Percentiles rank a stretch among this genome's conserved stretches.
These are phyloP conservation scores for Scortechinia acanthostroma DNA, from an alignment of 2,329 filamentous ascomycete species.

Conservation along the genomic window DNA sequence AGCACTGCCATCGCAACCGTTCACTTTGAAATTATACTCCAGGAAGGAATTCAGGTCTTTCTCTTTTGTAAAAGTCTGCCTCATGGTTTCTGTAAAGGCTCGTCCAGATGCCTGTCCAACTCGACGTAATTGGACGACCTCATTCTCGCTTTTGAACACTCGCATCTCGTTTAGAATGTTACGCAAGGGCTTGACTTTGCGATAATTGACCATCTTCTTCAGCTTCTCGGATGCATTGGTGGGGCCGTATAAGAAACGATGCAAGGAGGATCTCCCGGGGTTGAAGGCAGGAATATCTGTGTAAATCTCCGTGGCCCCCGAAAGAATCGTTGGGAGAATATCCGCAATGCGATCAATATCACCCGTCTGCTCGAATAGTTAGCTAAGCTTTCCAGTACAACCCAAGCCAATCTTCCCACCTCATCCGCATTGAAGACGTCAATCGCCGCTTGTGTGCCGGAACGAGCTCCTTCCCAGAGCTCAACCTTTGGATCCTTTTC, in stretches of 20 bases:
- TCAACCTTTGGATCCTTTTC: conserved; percentile 61
- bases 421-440: conserved; percentile 73
- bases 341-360: neutral
- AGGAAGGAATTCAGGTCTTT: conserved; percentile 60
- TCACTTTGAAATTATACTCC: conserved; percentile 58
- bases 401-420: conserved; percentile 17
- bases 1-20: conserved; percentile 57
- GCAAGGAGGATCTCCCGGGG: neutral
- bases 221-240: neutral
- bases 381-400: neutral
- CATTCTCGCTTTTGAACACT: conserved; percentile 57
- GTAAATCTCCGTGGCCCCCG: neutral
- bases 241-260: neutral
- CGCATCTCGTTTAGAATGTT: conserved; percentile 57
- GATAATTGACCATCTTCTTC: conserved; percentile 9
- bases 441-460: conserved; percentile 59
- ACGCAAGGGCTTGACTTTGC: conserved; percentile 44
- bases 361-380: neutral
- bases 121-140: conserved; percentile 59
- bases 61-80: conserved; percentile 45
- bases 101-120: conserved; percentile 60
- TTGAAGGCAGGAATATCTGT: neutral
- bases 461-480: conserved; percentile 68
- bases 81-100: conserved; percentile 66
- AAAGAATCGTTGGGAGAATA: neutral